A percentile compares a stretch with the other conserved stretches of the same genome.
These are phyloP conservation scores for Metschnikowia similis DNA, from an alignment of 805 yeast species.

Conservation along the genomic window DNA sequence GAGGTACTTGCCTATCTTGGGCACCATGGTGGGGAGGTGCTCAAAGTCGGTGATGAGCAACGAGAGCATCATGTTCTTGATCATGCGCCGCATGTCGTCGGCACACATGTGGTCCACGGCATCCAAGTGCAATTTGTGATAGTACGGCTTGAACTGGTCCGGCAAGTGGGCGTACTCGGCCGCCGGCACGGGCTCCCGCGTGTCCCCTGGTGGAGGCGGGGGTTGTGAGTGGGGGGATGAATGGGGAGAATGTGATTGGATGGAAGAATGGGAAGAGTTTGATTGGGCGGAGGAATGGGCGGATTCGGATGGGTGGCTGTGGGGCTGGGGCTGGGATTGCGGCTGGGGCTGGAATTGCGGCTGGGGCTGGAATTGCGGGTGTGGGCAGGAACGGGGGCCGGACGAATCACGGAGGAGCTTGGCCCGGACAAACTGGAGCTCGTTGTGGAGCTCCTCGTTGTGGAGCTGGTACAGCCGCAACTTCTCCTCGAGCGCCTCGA, in stretches of 20 bases:
- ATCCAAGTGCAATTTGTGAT: conserved; percentile 22
- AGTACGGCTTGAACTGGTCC: conserved; percentile 22
- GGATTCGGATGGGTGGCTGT: no score
- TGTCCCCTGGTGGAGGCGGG: neutral
- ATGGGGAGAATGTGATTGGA: no score
- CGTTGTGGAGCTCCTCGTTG: conserved; percentile 17
- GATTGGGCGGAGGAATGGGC: no score
- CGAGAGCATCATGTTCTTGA: conserved; percentile 33
- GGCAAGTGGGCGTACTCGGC: conserved; percentile 13
- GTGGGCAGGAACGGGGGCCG: no score
- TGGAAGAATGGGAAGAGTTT: no score
- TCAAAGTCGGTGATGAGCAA: conserved; percentile 30
- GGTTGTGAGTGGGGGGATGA: no score
- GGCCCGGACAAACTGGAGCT: conserved; percentile 10
- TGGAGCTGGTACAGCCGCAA: conserved; percentile 14
- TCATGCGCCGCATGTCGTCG: conserved; percentile 26
- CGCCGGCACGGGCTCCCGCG: neutral
- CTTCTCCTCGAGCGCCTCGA: conserved; percentile 5
- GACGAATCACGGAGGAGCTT: neutral
- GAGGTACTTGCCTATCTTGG: conserved; percentile 26
- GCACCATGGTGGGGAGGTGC: conserved; percentile 24
- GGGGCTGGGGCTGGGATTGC: neutral
- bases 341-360: no score
- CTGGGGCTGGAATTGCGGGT: no score
- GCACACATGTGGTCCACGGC: conserved; percentile 28